Evolutionary conservation across 2,329 filamentous ascomycete species (phyloP).

Genomic region (Graphilbum ipis-grandicollis): DNA sequence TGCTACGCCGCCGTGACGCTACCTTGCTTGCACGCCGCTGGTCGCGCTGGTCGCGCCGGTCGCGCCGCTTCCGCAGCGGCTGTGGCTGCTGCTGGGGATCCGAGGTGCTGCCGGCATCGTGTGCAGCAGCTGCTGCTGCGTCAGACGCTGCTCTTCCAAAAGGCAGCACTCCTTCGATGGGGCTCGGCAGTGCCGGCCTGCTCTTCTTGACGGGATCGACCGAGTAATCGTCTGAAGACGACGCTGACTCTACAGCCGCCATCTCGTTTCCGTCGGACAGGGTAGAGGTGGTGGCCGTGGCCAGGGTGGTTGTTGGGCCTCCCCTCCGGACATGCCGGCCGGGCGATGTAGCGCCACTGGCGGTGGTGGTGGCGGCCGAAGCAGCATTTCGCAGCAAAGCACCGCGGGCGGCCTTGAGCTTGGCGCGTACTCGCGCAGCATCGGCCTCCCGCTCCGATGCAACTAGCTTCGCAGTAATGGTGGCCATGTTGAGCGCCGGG

Average conservation of each 20-base stretch:
- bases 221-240: neutral
- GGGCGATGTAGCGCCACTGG: too few species aligned
- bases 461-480: conserved; percentile 45
- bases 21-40: conserved; percentile 32
- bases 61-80: conserved; percentile 25
- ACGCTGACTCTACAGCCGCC: neutral
- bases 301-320: too few species aligned
- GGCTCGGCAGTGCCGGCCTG: neutral
- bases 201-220: conserved; percentile 7
- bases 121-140: too few species aligned
- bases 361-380: conserved; percentile 2
- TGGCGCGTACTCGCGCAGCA: conserved; percentile 43
- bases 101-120: too few species aligned
- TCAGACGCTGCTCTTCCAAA: too few species aligned
- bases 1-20: conserved; percentile 51
- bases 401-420: conserved; percentile 35
- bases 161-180: too few species aligned
- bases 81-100: conserved; percentile 5
- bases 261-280: conserved; percentile 6
- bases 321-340: too few species aligned
- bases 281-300: too few species aligned
- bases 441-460: conserved; percentile 47
- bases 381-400: conserved; percentile 13
- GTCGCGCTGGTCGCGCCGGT: conserved; percentile 30
- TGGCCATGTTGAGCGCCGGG: conserved; percentile 41